Evolutionary conservation across 1,139 yeast genomes (phyloP).

Genomic region (Suhomyces panamericanus): DNA sequence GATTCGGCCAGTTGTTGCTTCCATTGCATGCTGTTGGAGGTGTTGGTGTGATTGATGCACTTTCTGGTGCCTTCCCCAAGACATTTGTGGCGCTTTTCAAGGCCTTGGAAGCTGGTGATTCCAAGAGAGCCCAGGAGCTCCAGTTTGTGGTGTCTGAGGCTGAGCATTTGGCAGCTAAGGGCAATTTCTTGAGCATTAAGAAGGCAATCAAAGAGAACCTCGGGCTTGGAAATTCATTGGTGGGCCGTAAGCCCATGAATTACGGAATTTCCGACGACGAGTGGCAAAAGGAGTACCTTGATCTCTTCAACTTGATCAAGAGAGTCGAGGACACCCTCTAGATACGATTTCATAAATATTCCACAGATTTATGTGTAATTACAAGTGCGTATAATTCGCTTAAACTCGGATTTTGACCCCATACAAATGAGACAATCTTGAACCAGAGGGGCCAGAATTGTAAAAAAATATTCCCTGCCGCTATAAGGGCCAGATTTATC

Average conservation of each 20-base stretch:
- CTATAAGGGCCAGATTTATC: no score
- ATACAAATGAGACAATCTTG: no score
- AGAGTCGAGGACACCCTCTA: slow-evolving; percentile 12
- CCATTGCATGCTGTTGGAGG: slow-evolving; percentile 26
- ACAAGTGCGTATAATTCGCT: no score
- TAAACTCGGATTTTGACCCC: no score
- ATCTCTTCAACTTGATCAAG: slow-evolving; percentile 11
- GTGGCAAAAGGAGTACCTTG: slow-evolving; percentile 10
- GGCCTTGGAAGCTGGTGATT: slow-evolving; percentile 20
- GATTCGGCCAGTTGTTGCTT: slow-evolving; percentile 28
- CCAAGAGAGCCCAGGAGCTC: slow-evolving; percentile 18
- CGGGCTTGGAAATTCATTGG: slow-evolving; percentile 39
- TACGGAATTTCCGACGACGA: slow-evolving; percentile 10
- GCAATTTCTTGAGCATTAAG: slow-evolving; percentile 29
- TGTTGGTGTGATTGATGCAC: slow-evolving; percentile 28
- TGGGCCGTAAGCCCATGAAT: slow-evolving; percentile 22
- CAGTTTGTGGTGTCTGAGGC: slow-evolving; percentile 25
- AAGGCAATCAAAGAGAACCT: slow-evolving; percentile 32
- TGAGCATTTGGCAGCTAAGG: slow-evolving; percentile 22
- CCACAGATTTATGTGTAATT: background rate
- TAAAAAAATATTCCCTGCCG: no score
- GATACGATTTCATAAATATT: background rate
- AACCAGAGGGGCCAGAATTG: no score
- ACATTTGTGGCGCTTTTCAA: slow-evolving; percentile 26
- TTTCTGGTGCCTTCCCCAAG: slow-evolving; percentile 48